A percentile compares a stretch with the other conserved stretches of the same genome.
phyloP scores from a whole-genome alignment of 208 protist species.

The Leishmania guyanensis region DNA sequence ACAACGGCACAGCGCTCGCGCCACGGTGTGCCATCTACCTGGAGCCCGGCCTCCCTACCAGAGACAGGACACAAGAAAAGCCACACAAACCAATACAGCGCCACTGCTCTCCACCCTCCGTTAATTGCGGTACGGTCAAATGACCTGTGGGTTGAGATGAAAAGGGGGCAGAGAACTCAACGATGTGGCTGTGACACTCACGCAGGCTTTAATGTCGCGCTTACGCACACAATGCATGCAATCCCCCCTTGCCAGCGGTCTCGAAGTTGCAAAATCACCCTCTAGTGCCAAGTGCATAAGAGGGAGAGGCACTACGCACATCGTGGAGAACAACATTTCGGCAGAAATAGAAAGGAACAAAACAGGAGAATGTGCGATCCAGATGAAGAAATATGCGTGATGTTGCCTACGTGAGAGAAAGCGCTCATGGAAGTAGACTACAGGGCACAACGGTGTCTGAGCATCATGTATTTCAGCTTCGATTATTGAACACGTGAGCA shows the following conservation, averaged over 20 bases:
- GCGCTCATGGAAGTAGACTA: not conserved
- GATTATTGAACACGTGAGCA: not conserved
- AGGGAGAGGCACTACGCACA: not conserved
- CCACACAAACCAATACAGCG: not conserved
- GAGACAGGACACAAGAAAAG: not conserved
- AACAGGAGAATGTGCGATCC: not conserved
- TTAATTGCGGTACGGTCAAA: not conserved
- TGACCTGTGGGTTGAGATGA: not conserved
- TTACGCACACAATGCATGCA: not conserved
- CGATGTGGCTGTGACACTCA: not conserved
- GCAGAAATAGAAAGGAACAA: not conserved
- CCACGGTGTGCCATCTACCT: not conserved
- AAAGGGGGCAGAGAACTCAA: not conserved
- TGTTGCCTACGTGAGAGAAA: not conserved
- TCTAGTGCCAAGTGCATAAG: not conserved
- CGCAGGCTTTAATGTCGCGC: not conserved
- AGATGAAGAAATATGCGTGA: not conserved
- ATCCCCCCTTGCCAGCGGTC: not conserved
- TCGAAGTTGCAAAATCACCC: not conserved
- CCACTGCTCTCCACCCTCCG: not conserved
- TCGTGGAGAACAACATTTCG: not conserved
- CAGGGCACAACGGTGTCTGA: not conserved
- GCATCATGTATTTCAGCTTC: not conserved
- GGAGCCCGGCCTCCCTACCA: not conserved
- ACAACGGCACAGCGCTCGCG: constrained; percentile 13